Conservation (phyloP, 306 rosid species). For the Sesbania bispinosa region DNA sequence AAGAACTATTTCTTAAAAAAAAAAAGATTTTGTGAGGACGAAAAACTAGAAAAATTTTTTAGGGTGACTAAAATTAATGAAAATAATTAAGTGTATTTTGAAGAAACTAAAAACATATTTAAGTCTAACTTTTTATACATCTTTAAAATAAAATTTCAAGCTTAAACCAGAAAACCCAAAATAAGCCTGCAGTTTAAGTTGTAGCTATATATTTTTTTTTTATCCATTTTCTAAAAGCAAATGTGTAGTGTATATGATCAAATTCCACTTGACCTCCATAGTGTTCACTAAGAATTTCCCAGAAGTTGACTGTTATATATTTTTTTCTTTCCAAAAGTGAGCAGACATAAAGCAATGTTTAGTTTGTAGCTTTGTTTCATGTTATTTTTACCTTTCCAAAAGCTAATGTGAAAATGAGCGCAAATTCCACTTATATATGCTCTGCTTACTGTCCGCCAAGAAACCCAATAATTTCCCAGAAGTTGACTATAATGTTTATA, state of each 20-base stretch:
- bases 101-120: too few species aligned
- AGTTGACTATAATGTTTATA: not conserved
- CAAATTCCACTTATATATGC: not conserved
- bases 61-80: too few species aligned
- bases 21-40: too few species aligned
- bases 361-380: not conserved
- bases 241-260: not conserved
- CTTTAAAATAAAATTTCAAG: too few species aligned
- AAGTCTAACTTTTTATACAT: too few species aligned
- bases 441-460: not conserved
- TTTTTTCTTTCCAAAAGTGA: not conserved
- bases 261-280: not conserved
- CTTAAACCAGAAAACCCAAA: too few species aligned
- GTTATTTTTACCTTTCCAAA: not conserved
- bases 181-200: too few species aligned
- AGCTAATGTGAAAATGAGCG: slow-evolving; percentile 6
- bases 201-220: too few species aligned
- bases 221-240: too few species aligned
- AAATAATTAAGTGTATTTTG: too few species aligned
- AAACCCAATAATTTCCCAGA: slow-evolving; percentile 7
- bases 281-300: not conserved
- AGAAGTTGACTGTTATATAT: not conserved
- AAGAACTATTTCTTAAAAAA: too few species aligned
- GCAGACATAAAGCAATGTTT: not conserved
- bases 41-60: too few species aligned